Evolutionary conservation across 345 rosid species (phyloP).

Genomic region (Lepidium africanum): DNA sequence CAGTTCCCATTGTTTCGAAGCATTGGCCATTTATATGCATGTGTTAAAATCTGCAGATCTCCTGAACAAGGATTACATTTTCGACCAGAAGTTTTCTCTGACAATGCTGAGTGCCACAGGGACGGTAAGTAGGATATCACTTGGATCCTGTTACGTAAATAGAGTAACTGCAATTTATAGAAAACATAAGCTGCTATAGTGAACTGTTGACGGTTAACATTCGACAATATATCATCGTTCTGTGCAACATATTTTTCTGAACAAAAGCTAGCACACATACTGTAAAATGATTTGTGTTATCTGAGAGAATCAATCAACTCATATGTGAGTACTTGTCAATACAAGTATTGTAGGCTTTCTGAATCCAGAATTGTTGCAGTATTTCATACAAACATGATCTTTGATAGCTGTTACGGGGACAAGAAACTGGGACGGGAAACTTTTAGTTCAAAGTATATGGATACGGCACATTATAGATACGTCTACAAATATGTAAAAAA

Average conservation of each 20-base stretch:
- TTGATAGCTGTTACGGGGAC: neutral
- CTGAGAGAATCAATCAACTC: neutral
- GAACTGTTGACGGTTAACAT: neutral
- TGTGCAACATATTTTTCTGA: neutral
- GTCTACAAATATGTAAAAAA: too few relatives aligned
- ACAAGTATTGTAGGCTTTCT: neutral
- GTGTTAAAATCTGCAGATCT: conserved; percentile 45
- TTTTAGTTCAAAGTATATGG: neutral
- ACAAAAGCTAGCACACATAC: neutral
- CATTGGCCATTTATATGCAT: neutral
- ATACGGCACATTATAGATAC: too few relatives aligned
- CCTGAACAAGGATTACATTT: conserved; percentile 61
- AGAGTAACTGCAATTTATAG: neutral
- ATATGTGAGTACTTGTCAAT: neutral
- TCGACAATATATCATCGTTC: neutral
- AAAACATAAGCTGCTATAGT: neutral
- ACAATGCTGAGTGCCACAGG: conserved; percentile 49
- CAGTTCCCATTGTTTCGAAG: neutral
- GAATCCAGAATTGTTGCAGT: neutral
- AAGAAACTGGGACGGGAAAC: too few relatives aligned
- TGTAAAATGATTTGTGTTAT: neutral
- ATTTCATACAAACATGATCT: neutral
- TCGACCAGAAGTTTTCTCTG: conserved; percentile 68
- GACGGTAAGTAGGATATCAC: conserved; percentile 39
- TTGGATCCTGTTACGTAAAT: neutral